A percentile compares a stretch with the other conserved stretches of the same genome.
Conservation (phyloP, 495 filamentous ascomycete genomes). For the Penicillium cataractarum region DNA sequence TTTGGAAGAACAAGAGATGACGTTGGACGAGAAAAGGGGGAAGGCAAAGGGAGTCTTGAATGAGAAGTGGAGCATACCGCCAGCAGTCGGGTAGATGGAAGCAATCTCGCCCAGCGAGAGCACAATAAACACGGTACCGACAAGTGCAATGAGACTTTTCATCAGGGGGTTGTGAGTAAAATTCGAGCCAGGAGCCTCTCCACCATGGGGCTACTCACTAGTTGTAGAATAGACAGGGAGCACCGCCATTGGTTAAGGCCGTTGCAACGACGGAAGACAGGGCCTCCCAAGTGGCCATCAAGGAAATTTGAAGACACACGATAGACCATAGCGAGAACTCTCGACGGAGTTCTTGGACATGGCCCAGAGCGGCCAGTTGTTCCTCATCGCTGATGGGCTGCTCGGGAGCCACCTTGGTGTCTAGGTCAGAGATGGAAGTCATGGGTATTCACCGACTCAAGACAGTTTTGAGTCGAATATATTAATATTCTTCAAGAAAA, state of each 20-base stretch:
- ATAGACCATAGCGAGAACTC: conserved; percentile 34
- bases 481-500: background rate
- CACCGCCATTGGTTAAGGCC: conserved; percentile 31
- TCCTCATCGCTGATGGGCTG: conserved; percentile 30
- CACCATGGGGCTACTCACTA: conserved; percentile 18
- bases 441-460: conserved; percentile 7
- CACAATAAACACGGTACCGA: conserved; percentile 29
- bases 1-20: too few relatives aligned
- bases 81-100: conserved; percentile 30
- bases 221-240: conserved; percentile 40
- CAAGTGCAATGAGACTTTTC: conserved; percentile 25
- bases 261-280: conserved; percentile 30
- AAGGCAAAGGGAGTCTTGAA: background rate
- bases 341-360: conserved; percentile 34
- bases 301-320: conserved; percentile 31
- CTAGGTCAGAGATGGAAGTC: conserved; percentile 4
- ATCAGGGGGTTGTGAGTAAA: background rate
- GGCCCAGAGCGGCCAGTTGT: conserved; percentile 29
- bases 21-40: too few relatives aligned
- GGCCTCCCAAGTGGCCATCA: conserved; percentile 43
- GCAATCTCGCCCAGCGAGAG: conserved; percentile 31
- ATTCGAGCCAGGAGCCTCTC: too few relatives aligned
- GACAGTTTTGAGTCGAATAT: background rate
- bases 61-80: conserved; percentile 17
- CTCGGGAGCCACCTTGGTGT: conserved; percentile 19